These are phyloP conservation scores for Helianthus annuus DNA, from an alignment of 129 eudicot genomes.

Conservation along the genomic window HanXRQr2.0-SUNRISE NC_035433.2:34327905-34328404, in stretches of 20 bases:
- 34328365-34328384: slow-evolving; percentile 23
- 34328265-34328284: slow-evolving; percentile 31
- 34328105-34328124: slow-evolving; percentile 44
- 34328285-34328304: slow-evolving; percentile 32
- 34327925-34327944: no score
- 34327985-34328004: no score
- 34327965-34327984: no score
- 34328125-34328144: slow-evolving; percentile 35
- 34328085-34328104: slow-evolving; percentile 2
- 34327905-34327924: no score
- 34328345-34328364: slow-evolving; percentile 31
- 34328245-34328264: slow-evolving; percentile 35
- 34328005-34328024: no score
- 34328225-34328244: slow-evolving; percentile 28
- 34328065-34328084: not conserved
- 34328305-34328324: slow-evolving; percentile 33
- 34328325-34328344: slow-evolving; percentile 45
- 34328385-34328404: slow-evolving; percentile 5
- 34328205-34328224: slow-evolving; percentile 52
- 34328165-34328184: slow-evolving; percentile 11
- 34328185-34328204: slow-evolving; percentile 23
- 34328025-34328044: not conserved
- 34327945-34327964: no score
- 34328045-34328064: not conserved
- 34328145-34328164: slow-evolving; percentile 36